phyloP scores from a whole-genome alignment of 1,139 yeast genomes.

The Meyerozyma elateridarum region DNA sequence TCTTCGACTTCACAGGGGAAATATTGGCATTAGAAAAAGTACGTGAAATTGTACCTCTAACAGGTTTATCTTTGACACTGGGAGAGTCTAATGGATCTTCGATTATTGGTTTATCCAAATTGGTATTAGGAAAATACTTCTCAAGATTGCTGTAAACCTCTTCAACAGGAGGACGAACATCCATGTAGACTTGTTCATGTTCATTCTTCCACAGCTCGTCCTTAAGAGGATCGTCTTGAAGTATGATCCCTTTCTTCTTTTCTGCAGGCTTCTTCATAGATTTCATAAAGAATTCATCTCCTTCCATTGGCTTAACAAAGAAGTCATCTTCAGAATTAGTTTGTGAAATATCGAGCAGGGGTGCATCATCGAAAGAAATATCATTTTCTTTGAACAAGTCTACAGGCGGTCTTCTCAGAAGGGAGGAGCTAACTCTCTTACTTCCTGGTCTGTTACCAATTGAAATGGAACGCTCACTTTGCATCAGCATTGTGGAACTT shows the following conservation, averaged over 20 bases:
- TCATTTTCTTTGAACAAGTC: conserved; percentile 65
- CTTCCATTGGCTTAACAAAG: conserved; percentile 26
- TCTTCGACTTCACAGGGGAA: conserved; percentile 30
- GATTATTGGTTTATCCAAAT: conserved; percentile 86
- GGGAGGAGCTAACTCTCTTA: conserved; percentile 1
- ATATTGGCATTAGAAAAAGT: conserved; percentile 47
- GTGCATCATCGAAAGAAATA: conserved; percentile 70
- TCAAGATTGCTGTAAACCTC: conserved; percentile 89
- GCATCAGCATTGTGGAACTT: conserved; percentile 3
- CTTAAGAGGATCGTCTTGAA: conserved; percentile 2
- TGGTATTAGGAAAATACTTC: conserved; percentile 86
- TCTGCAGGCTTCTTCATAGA: conserved; percentile 14
- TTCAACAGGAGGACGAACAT: conserved; percentile 89
- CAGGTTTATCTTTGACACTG: conserved; percentile 9
- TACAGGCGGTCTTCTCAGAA: conserved; percentile 4
- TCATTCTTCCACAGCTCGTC: conserved; percentile 10
- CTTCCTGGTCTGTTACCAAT: not conserved
- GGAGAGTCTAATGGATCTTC: conserved; percentile 73
- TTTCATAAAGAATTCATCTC: conserved; percentile 27
- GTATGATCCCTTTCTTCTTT: conserved; percentile 11
- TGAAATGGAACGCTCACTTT: conserved; percentile 2
- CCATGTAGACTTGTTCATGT: conserved; percentile 39
- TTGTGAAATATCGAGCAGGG: conserved; percentile 36
- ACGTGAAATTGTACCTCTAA: conserved; percentile 30
- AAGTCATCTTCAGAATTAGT: conserved; percentile 23